Evolutionary conservation across 345 rosid genomes (phyloP).

Genomic region (Syzygium jambos): DNA sequence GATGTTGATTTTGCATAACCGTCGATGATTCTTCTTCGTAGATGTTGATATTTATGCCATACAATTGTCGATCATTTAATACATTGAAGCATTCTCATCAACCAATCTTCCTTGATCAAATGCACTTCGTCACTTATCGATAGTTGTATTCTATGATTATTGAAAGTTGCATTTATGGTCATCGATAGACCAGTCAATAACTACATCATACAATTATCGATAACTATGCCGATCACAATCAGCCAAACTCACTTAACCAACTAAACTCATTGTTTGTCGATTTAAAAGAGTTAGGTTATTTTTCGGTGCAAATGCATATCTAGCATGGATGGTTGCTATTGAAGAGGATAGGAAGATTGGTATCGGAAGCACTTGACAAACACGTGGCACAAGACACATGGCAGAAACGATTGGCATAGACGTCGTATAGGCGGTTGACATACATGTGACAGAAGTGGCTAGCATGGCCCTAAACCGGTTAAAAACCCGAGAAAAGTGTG

Average conservation of each 20-base stretch:
- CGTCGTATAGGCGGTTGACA: neutral
- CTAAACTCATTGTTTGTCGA: accelerated
- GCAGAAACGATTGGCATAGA: neutral
- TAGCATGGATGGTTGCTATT: neutral
- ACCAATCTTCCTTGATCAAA: neutral
- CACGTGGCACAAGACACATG: neutral
- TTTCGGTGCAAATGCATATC: neutral
- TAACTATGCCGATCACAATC: accelerated
- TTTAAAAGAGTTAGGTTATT: neutral
- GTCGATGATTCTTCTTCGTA: neutral
- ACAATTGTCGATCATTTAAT: neutral
- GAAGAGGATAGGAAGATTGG: neutral
- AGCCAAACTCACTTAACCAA: neutral
- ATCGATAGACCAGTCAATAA: neutral
- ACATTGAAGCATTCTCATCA: neutral
- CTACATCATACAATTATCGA: neutral
- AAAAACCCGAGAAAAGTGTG: neutral
- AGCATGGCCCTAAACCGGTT: neutral
- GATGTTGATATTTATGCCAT: neutral
- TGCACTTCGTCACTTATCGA: neutral
- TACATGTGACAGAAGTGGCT: neutral
- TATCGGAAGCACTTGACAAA: neutral
- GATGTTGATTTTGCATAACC: neutral
- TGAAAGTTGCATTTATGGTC: neutral
- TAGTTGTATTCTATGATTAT: neutral